phyloP scores from a whole-genome alignment of 768 basidiomycete genomes.

The Rhizopogon salebrosus region DNA sequence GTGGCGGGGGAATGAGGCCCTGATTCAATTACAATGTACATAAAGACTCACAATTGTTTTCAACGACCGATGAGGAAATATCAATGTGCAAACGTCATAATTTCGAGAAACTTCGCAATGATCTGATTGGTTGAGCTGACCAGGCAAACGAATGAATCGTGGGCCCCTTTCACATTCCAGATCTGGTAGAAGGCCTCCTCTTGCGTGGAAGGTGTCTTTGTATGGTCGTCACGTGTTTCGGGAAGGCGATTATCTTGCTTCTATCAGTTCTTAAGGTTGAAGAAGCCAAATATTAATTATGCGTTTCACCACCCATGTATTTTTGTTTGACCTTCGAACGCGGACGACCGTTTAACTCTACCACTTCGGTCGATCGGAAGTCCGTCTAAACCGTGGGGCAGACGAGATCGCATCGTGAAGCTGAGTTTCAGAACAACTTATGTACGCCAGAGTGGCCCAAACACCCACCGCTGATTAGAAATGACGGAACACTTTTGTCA shows the following conservation, averaged over 20 bases:
- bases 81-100: slow-evolving; percentile 1
- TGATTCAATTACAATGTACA: neutral
- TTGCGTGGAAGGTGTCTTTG: neutral
- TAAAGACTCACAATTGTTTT: neutral
- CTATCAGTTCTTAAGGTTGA: neutral
- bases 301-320: neutral
- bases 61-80: neutral
- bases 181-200: neutral
- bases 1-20: neutral
- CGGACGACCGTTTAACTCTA: neutral
- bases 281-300: neutral
- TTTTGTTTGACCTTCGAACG: neutral
- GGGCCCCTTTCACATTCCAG: neutral
- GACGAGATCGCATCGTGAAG: neutral
- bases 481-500: neutral
- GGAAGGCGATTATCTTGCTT: neutral
- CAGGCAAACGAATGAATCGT: neutral
- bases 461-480: neutral
- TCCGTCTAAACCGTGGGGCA: neutral
- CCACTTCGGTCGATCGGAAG: neutral
- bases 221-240: neutral
- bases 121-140: neutral
- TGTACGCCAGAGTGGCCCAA: too few relatives aligned
- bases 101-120: neutral
- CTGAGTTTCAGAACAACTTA: too few relatives aligned